Evolutionary conservation across 23 red algal species (phyloP).

Genomic region (Gracilaria gracilis): DNA sequence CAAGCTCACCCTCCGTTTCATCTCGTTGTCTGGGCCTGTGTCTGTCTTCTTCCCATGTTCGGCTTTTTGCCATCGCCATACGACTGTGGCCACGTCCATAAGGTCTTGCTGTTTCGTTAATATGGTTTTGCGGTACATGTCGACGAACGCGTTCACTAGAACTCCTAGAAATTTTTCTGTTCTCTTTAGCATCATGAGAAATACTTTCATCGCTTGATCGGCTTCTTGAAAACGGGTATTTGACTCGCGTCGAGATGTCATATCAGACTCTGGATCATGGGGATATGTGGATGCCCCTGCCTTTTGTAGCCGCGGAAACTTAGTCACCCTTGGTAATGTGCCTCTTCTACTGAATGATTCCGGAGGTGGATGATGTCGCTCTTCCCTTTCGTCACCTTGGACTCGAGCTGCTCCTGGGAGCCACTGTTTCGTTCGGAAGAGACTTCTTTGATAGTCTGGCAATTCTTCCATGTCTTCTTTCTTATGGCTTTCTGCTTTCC

Average conservation of each 20-base stretch:
- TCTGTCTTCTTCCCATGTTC: constrained; percentile 13
- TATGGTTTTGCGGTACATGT: background rate
- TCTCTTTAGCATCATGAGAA: background rate
- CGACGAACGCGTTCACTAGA: constrained; percentile 11
- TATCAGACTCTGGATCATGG: background rate
- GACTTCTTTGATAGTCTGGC: background rate
- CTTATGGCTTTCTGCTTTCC: background rate
- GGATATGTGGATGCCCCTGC: background rate
- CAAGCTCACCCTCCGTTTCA: constrained; percentile 19
- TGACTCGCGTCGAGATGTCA: background rate
- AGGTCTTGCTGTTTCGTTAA: background rate
- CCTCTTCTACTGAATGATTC: background rate
- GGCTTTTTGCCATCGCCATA: background rate
- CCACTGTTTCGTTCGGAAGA: too few species aligned
- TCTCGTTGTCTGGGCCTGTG: background rate
- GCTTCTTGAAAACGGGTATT: background rate
- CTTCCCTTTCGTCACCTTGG: background rate
- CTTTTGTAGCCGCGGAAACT: background rate
- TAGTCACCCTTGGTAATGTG: background rate
- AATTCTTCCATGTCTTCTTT: background rate
- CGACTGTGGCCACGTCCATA: background rate
- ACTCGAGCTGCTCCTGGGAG: background rate
- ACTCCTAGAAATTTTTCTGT: background rate
- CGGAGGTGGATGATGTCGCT: background rate
- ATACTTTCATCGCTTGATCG: background rate